Base-by-base conservation (phyloP, 225 moss, liverwort and hornwort genomes). In the Lunularia cruciata region DNA sequence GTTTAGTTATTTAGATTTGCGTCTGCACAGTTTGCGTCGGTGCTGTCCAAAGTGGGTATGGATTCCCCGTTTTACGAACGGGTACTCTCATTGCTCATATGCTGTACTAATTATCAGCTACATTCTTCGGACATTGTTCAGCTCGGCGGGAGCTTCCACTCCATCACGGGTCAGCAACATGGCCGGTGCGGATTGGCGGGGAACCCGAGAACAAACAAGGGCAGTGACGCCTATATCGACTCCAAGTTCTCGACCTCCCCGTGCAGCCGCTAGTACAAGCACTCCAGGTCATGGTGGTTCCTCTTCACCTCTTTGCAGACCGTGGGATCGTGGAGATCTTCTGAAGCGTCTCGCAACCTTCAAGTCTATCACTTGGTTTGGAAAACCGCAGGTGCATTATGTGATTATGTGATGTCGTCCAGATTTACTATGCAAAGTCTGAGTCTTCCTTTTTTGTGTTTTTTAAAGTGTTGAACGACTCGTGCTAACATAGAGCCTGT, bases 361-460 rank as follows among this genome's bases (percentile, higher is more conserved):
- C 81, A 98, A 98, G 83, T 98, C 98, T 43, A 91, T 91, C 34
- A 93, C 83, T 42, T 98, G 98, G 98, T 98, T 98, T 76, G 98
- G 98, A 8, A 98, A 91, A 77, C 98, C 98, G 58, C 86, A 87
- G 79, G 90, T 88, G 45, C n/a, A 25, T 60, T 66, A 0, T 38
- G n/a, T n/a, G n/a, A n/a, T n/a, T n/a, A n/a, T n/a, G n/a, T n/a
- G n/a, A n/a, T n/a, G n/a, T n/a, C n/a, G n/a, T n/a, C n/a, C n/a
- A n/a, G n/a, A n/a, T n/a, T n/a, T n/a, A n/a, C n/a, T n/a, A n/a
- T n/a, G n/a, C n/a, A n/a, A n/a, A n/a, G n/a, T n/a, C n/a, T n/a
- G n/a, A n/a, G n/a, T n/a, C n/a, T n/a, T n/a, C n/a, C n/a, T n/a
- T n/a, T n/a, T n/a, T n/a, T n/a, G n/a, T n/a, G n/a, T n/a, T n/a